These are phyloP conservation scores for Penicillium frequentans DNA, from an alignment of 2,329 filamentous ascomycete species.

Conservation along the genomic window DNA sequence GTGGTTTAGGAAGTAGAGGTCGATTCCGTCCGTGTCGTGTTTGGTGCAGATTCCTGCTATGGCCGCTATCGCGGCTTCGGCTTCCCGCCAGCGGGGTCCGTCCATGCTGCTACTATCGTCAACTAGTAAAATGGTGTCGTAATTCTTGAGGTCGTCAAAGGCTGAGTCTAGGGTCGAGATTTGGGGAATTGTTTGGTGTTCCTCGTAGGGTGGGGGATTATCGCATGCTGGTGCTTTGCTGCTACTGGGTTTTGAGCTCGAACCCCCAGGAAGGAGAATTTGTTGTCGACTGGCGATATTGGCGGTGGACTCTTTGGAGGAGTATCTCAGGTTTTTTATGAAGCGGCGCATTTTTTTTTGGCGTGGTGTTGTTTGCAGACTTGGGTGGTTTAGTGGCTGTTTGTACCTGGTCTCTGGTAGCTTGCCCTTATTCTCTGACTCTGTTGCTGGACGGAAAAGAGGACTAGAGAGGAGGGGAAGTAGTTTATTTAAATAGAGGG, in stretches of 20 bases:
- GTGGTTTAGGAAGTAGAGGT: slow-evolving; percentile 88
- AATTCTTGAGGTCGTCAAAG: slow-evolving; percentile 73
- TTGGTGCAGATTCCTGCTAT: slow-evolving; percentile 80
- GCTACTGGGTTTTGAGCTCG: neutral
- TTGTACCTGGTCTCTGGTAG: too few relatives aligned
- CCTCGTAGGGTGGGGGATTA: slow-evolving; percentile 16
- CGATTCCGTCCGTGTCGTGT: slow-evolving; percentile 81
- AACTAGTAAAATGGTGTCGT: slow-evolving; percentile 88
- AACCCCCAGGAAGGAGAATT: too few relatives aligned
- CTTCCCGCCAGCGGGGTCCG: slow-evolving; percentile 74
- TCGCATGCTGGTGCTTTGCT: neutral
- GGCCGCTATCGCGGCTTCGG: slow-evolving; percentile 64
- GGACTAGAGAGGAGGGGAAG: slow-evolving; percentile 11
- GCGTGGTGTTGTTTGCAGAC: neutral
- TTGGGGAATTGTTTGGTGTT: neutral
- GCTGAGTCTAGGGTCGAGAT: neutral
- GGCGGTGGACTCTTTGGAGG: neutral
- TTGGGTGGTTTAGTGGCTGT: neutral
- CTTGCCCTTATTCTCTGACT: neutral
- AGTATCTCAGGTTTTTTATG: neutral
- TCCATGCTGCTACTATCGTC: slow-evolving; percentile 91
- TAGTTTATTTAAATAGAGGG: slow-evolving; percentile 4
- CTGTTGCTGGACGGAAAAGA: slow-evolving; percentile 11
- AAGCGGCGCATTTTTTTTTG: neutral
- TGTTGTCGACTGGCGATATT: neutral